A percentile compares a stretch with the other conserved stretches of the same genome.
These are phyloP conservation scores for Fusarium sp. DNA, from an alignment of 2,329 filamentous ascomycete species.

Conservation along the genomic window DNA sequence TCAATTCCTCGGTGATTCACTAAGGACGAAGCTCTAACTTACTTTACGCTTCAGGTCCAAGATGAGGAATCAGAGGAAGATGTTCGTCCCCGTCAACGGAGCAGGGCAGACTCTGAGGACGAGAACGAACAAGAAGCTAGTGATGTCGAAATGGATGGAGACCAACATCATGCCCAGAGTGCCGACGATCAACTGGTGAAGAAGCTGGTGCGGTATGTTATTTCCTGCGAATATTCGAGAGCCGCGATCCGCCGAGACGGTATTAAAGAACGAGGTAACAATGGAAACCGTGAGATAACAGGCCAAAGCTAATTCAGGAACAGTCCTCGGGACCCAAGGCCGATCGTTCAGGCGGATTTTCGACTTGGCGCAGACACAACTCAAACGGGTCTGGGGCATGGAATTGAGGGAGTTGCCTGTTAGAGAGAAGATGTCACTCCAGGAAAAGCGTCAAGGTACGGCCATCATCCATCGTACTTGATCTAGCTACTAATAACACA, in stretches of 20 bases:
- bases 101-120: constrained; percentile 38
- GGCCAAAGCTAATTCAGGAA: constrained; percentile 3
- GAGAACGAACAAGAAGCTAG: constrained; percentile 48
- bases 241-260: constrained; percentile 67
- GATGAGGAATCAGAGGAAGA: constrained; percentile 47
- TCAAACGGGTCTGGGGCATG: constrained; percentile 87
- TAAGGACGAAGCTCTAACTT: constrained; percentile 13
- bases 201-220: constrained; percentile 72
- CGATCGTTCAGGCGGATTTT: constrained; percentile 82
- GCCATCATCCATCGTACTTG: background rate
- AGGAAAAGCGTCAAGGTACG: constrained; percentile 77
- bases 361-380: constrained; percentile 74
- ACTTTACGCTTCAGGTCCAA: constrained; percentile 22
- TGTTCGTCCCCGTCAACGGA: constrained; percentile 45
- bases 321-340: constrained; percentile 75
- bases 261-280: constrained; percentile 68
- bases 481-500: background rate
- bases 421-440: constrained; percentile 81
- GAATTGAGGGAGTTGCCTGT: constrained; percentile 83
- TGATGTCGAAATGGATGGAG: constrained; percentile 47
- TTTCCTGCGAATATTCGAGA: constrained; percentile 71
- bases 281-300: fast-evolving
- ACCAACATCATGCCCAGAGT: constrained; percentile 45
- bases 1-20: constrained; percentile 18
- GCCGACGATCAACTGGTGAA: constrained; percentile 64